Conservation (phyloP, 2,329 filamentous ascomycete species). For the Penicillium brevicompactum region DNA sequence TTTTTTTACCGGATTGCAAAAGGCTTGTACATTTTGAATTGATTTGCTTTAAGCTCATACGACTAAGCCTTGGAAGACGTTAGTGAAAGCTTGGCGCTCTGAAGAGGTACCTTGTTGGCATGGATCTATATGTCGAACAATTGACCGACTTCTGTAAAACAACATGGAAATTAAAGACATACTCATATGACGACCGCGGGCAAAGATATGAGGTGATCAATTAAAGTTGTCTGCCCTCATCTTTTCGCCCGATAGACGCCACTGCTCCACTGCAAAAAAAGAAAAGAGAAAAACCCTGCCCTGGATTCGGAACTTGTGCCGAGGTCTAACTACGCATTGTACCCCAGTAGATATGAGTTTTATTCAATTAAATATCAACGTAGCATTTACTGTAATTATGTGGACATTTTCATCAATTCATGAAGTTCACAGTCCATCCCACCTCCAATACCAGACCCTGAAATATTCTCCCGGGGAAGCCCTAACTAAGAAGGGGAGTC, state of each 20-base stretch:
- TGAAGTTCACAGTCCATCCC: too few relatives aligned
- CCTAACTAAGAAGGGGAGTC: too few relatives aligned
- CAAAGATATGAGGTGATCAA: not conserved
- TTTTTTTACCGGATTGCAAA: slow-evolving; percentile 18
- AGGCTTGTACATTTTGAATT: slow-evolving; percentile 21
- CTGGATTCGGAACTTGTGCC: not conserved
- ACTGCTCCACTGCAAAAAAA: not conserved
- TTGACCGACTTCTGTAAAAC: not conserved
- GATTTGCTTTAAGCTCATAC: not conserved
- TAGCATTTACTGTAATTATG: too few relatives aligned
- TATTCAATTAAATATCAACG: too few relatives aligned
- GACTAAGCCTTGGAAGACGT: not conserved
- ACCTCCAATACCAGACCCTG: too few relatives aligned
- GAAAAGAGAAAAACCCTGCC: not conserved
- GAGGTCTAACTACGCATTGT: not conserved
- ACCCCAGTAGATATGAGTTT: too few relatives aligned
- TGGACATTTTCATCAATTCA: too few relatives aligned
- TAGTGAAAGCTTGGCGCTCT: not conserved
- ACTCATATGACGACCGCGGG: not conserved
- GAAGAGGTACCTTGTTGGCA: not conserved
- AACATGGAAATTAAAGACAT: not conserved
- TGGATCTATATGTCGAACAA: not conserved
- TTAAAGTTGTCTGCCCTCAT: not conserved
- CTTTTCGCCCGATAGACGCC: not conserved
- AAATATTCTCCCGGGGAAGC: too few relatives aligned